Evolutionary conservation across 1,284 basidiomycete genomes (phyloP), one percentile per base, ranked within the genome.

Genomic region (Naganishia liquefaciens): DNA sequence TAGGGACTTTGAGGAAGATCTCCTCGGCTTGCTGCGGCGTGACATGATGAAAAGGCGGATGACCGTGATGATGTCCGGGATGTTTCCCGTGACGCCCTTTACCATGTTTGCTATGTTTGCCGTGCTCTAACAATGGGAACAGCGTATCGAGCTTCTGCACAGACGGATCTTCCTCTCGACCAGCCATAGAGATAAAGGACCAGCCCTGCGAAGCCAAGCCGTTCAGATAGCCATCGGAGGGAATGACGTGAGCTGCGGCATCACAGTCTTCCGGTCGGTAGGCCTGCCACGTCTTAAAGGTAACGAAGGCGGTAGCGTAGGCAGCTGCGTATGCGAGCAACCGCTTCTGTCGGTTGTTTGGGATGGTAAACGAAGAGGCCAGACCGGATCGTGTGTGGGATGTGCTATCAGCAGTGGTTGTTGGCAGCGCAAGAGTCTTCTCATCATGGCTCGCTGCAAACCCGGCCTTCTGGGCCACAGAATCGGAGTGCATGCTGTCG

Each of bases 1-100:
- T 74, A 2, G 78, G 78, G 0, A 78, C 73, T 5, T 63, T 55
- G 17, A 79, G 68, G 68, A 75, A 79, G 54, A 78, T 72, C 61
- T 75, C 67, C 68, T 79, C 78, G 2, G 77, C 78, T 44, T 64
- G 46, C 52, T 73, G 67, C 27, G 76, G 76, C 0, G 71, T 46
- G 33, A 66, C 47, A 28, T 52, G 53, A 4, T 28, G 61, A 28
- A 47, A 30, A 47, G 47, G 54, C 37, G 50, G 40, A 33, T 47
- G 33, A 37, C 50, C 51, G 13, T 60, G 54, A 55, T 40, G 53
- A 37, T 54, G 61, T 0, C 19, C 51, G 11, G 11, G 49, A 15
- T 63, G 46, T 10, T 50, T 37, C 23, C 46, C 46, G 13, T 37
- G 33, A 9, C 13, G 33, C 33, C 7, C 33, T 37, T 37, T 37